These are phyloP conservation scores for Fusarium austroafricanum DNA, from an alignment of 2,329 filamentous ascomycete genomes.

Conservation along the genomic window DNA sequence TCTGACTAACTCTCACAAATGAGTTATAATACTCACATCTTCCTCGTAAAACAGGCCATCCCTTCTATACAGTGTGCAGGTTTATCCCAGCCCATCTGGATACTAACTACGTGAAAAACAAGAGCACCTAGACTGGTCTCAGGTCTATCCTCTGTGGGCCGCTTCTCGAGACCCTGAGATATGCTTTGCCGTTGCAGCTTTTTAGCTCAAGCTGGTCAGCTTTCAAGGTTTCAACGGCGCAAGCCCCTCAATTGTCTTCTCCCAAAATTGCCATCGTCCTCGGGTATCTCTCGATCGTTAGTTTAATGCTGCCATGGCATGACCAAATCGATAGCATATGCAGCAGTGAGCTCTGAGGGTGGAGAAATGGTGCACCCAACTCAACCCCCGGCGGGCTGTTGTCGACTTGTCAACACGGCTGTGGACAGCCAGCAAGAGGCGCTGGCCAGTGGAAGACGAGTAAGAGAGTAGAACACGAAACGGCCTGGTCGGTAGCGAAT, in stretches of 20 bases:
- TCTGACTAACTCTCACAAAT: background rate
- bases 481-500: constrained; percentile 30
- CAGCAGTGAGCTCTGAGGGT: constrained; percentile 39
- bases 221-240: constrained; percentile 37
- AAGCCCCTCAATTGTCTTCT: constrained; percentile 29
- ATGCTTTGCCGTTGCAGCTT: constrained; percentile 17
- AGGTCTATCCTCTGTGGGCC: constrained; percentile 31
- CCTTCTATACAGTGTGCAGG: background rate
- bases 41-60: background rate
- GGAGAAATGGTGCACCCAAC: constrained; percentile 45
- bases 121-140: constrained; percentile 14
- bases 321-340: constrained; percentile 33
- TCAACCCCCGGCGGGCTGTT: constrained; percentile 30
- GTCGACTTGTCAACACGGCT: constrained; percentile 42
- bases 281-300: background rate
- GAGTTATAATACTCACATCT: background rate
- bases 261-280: constrained; percentile 1
- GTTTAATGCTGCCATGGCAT: constrained; percentile 18
- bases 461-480: constrained; percentile 34
- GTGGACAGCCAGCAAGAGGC: constrained; percentile 32
- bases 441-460: constrained; percentile 24
- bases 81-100: background rate
- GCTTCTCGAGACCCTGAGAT: constrained; percentile 16
- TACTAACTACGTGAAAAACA: constrained; percentile 28
- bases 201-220: constrained; percentile 23